These are phyloP conservation scores for Fagopyrum homotropicum DNA, from an alignment of 148 eudicot genomes.

Conservation along the genomic window DNA sequence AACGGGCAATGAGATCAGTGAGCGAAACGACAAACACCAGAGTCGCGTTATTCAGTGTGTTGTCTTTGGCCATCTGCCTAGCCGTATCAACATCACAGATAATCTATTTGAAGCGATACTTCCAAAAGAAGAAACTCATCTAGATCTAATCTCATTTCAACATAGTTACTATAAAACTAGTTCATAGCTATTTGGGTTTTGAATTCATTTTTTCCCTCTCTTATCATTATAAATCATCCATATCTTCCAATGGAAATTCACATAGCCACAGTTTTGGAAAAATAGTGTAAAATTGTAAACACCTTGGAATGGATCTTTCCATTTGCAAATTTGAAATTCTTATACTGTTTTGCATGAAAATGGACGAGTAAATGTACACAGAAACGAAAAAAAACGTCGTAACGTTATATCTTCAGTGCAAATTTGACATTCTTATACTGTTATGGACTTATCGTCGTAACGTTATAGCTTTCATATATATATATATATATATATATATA, in stretches of 20 bases:
- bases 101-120: constrained; percentile 62
- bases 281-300: neutral
- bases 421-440: too few relatives aligned
- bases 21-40: constrained; percentile 75
- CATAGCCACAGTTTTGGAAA: constrained; percentile 4
- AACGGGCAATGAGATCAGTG: constrained; percentile 64
- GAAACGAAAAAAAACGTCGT: too few relatives aligned
- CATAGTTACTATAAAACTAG: neutral
- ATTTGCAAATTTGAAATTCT: too few relatives aligned
- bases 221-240: neutral
- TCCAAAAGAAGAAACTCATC: constrained; percentile 76
- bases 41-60: constrained; percentile 72
- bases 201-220: neutral
- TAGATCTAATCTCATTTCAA: constrained; percentile 15
- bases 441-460: too few relatives aligned
- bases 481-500: too few relatives aligned
- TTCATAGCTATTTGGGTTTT: neutral
- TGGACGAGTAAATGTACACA: too few relatives aligned
- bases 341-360: too few relatives aligned
- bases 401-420: too few relatives aligned
- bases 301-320: neutral
- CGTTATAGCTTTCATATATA: too few relatives aligned
- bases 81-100: constrained; percentile 53
- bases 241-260: neutral
- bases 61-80: constrained; percentile 78